Conservation (phyloP, 805 yeast species). For the Sugiyamaella smithiae region DNA sequence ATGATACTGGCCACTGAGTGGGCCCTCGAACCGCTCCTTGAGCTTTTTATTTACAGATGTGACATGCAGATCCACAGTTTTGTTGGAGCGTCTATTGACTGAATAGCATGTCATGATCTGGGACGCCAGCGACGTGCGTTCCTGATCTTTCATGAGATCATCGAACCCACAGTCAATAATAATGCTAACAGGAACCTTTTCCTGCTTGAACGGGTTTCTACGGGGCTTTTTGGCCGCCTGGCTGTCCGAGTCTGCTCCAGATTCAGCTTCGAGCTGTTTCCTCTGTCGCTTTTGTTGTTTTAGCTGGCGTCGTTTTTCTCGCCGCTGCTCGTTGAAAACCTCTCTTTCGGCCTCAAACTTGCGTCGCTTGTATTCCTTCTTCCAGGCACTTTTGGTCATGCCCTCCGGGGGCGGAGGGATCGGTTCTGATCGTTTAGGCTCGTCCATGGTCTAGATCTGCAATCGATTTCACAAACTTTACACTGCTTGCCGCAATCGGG, state of each 20-base stretch:
- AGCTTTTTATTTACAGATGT: conserved; percentile 66
- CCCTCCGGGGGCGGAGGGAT: conserved; percentile 63
- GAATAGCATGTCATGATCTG: conserved; percentile 84
- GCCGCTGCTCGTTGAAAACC: conserved; percentile 51
- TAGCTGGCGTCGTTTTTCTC: conserved; percentile 50
- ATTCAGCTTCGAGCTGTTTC: conserved; percentile 37
- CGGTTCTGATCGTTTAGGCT: conserved; percentile 9
- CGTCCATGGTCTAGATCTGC: neutral
- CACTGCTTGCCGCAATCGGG: neutral
- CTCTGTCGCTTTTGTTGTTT: conserved; percentile 39
- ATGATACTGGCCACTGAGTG: conserved; percentile 52
- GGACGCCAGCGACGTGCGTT: conserved; percentile 62
- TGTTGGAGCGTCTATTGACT: conserved; percentile 60
- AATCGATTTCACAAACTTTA: neutral
- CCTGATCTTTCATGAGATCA: conserved; percentile 78
- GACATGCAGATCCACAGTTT: conserved; percentile 57
- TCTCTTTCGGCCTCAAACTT: conserved; percentile 65
- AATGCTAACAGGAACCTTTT: conserved; percentile 47
- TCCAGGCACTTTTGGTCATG: conserved; percentile 84
- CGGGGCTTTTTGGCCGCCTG: conserved; percentile 14
- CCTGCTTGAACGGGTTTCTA: conserved; percentile 18
- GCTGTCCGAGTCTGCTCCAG: conserved; percentile 30
- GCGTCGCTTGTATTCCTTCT: conserved; percentile 58
- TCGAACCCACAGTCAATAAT: conserved; percentile 91
- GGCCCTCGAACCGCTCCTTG: conserved; percentile 63